Evolutionary conservation across 495 filamentous ascomycete species (phyloP).

Genomic region (Usnea hakonensis): DNA sequence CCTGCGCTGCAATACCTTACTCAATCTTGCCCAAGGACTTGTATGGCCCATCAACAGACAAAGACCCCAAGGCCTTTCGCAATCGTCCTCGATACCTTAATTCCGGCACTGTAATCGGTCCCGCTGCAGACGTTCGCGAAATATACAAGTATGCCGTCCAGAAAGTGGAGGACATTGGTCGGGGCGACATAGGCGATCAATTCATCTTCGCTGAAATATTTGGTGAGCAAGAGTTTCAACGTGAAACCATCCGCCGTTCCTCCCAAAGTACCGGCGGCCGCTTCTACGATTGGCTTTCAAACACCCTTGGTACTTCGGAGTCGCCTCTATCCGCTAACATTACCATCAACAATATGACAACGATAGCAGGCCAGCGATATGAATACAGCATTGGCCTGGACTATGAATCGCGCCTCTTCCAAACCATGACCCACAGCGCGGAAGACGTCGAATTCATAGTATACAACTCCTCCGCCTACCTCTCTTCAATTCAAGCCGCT

Average conservation of each 20-base stretch:
- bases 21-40: constrained; percentile 49
- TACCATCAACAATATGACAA: constrained; percentile 33
- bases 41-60: constrained; percentile 50
- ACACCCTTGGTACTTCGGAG: constrained; percentile 38
- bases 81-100: constrained; percentile 48
- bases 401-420: constrained; percentile 48
- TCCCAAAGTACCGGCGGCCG: constrained; percentile 28
- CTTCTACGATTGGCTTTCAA: constrained; percentile 41
- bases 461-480: constrained; percentile 38
- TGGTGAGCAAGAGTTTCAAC: constrained; percentile 50
- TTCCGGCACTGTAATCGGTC: constrained; percentile 46
- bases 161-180: constrained; percentile 33
- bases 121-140: constrained; percentile 42
- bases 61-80: constrained; percentile 35
- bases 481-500: constrained; percentile 35
- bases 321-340: constrained; percentile 36
- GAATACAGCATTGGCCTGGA: constrained; percentile 54
- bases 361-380: constrained; percentile 39
- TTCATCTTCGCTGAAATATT: constrained; percentile 49
- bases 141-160: constrained; percentile 43
- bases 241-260: constrained; percentile 41
- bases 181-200: constrained; percentile 38
- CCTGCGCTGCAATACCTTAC: constrained; percentile 48
- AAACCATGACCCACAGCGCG: constrained; percentile 40
- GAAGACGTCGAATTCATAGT: constrained; percentile 42